Conservation (phyloP, 352 stramenopile genomes). For the Peronospora farinosa region DNA sequence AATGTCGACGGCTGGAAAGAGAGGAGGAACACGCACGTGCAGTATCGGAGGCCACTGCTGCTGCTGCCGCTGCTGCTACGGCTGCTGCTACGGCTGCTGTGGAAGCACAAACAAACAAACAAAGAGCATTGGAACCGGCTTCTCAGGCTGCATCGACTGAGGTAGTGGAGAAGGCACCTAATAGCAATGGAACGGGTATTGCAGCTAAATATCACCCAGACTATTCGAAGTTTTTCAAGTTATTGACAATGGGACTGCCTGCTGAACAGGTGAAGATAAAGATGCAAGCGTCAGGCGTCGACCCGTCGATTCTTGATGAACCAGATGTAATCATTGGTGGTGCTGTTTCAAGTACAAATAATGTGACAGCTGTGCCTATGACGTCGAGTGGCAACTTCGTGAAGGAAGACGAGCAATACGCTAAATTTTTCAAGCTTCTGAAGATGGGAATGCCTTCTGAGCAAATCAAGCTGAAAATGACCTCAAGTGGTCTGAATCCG, state of each 20-base stretch:
- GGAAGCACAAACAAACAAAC: slow-evolving; percentile 10
- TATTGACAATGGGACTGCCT: slow-evolving; percentile 73
- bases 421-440: slow-evolving; percentile 95
- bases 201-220: slow-evolving; percentile 66
- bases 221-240: slow-evolving; percentile 80
- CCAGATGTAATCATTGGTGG: slow-evolving; percentile 64
- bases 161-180: slow-evolving; percentile 12
- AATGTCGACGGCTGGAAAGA: slow-evolving; percentile 46
- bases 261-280: slow-evolving; percentile 83
- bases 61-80: slow-evolving; percentile 18
- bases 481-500: slow-evolving; percentile 86
- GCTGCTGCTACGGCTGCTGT: slow-evolving; percentile 13
- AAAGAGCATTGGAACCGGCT: slow-evolving; percentile 2
- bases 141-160: slow-evolving; percentile 9
- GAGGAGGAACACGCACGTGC: slow-evolving; percentile 44
- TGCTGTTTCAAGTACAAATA: slow-evolving; percentile 3
- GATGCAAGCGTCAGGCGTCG: slow-evolving; percentile 66
- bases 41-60: slow-evolving; percentile 26
- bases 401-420: slow-evolving; percentile 79
- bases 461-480: slow-evolving; percentile 94
- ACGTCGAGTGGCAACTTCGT: slow-evolving; percentile 30
- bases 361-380: neutral
- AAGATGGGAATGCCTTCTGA: slow-evolving; percentile 93
- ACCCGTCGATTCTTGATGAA: slow-evolving; percentile 59
- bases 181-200: slow-evolving; percentile 30